Conservation (phyloP, 495 filamentous ascomycete genomes). For the Xylaria castorea region DNA sequence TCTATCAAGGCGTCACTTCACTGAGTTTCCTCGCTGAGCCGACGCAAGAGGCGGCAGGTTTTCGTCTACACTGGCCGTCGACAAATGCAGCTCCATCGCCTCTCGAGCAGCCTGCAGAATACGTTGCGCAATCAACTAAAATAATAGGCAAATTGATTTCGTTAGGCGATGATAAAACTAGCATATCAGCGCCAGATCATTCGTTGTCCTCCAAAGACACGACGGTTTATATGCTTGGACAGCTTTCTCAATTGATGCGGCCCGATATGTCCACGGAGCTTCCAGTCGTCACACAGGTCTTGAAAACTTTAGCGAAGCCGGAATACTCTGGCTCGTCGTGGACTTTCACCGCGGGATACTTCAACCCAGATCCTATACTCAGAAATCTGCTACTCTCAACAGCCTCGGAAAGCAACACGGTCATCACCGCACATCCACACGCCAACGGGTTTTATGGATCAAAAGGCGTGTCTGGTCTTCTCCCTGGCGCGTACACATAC, state of each 20-base stretch:
- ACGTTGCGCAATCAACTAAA: constrained; percentile 69
- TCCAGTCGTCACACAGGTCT: constrained; percentile 74
- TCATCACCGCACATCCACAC: constrained; percentile 91
- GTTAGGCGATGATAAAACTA: constrained; percentile 35
- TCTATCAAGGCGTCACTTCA: constrained; percentile 78
- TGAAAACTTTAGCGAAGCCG: constrained; percentile 67
- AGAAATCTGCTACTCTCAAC: constrained; percentile 79
- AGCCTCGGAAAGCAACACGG: constrained; percentile 69
- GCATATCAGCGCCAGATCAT: constrained; percentile 23
- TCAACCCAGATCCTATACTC: constrained; percentile 88
- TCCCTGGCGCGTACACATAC: constrained; percentile 90
- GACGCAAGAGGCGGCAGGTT: constrained; percentile 64
- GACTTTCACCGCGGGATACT: constrained; percentile 98
- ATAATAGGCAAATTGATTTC: constrained; percentile 70
- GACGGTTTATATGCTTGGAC: constrained; percentile 81
- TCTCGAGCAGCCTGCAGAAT: constrained; percentile 69
- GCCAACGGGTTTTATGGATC: constrained; percentile 97
- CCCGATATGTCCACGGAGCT: constrained; percentile 88
- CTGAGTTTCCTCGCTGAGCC: constrained; percentile 83
- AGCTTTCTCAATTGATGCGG: constrained; percentile 82
- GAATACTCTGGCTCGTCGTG: constrained; percentile 73
- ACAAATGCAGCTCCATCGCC: constrained; percentile 76
- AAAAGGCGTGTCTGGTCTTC: constrained; percentile 82
- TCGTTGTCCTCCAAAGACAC: constrained; percentile 59
- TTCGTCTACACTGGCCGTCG: constrained; percentile 78